Percentiles rank a stretch among this genome's conserved stretches.
phyloP scores from a whole-genome alignment of 108 stramenopile genomes.

The Pseudonitzschia multistriata region DNA sequence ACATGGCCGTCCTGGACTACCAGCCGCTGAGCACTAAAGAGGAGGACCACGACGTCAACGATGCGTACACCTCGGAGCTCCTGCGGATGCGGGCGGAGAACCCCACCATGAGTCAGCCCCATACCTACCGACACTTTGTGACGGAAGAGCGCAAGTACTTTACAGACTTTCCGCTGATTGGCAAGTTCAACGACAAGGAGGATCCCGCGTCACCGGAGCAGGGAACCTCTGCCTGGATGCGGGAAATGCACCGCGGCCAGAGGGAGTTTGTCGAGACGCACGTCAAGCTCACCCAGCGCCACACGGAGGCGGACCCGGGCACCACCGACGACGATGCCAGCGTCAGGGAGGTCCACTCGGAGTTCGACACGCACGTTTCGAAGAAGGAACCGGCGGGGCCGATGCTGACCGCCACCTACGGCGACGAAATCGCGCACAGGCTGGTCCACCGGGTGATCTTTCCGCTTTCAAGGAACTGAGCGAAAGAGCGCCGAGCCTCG shows the following conservation, averaged over 20 bases:
- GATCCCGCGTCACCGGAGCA: not conserved
- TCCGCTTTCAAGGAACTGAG: slow-evolving; percentile 6
- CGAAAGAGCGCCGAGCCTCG: not conserved
- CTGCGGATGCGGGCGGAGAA: not conserved
- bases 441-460: slow-evolving; percentile 6
- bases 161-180: not conserved
- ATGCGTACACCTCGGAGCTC: not conserved
- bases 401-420: not conserved
- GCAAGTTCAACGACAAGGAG: not conserved
- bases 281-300: not conserved
- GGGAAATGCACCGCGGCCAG: not conserved
- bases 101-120: not conserved
- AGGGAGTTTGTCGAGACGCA: not conserved
- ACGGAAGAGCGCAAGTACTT: slow-evolving; percentile 13
- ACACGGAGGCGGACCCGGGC: too few relatives aligned
- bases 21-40: not conserved
- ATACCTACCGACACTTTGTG: slow-evolving; percentile 6
- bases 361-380: slow-evolving; percentile 3
- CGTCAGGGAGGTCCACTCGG: slow-evolving; percentile 1
- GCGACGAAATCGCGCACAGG: not conserved
- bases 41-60: not conserved
- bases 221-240: not conserved
- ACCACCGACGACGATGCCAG: not conserved
- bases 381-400: slow-evolving; percentile 8
- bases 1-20: slow-evolving; percentile 11